Evolutionary conservation across 2,329 filamentous ascomycete genomes (phyloP), one percentile per base, ranked within the genome.

Genomic region (Talaromyces sp.): DNA sequence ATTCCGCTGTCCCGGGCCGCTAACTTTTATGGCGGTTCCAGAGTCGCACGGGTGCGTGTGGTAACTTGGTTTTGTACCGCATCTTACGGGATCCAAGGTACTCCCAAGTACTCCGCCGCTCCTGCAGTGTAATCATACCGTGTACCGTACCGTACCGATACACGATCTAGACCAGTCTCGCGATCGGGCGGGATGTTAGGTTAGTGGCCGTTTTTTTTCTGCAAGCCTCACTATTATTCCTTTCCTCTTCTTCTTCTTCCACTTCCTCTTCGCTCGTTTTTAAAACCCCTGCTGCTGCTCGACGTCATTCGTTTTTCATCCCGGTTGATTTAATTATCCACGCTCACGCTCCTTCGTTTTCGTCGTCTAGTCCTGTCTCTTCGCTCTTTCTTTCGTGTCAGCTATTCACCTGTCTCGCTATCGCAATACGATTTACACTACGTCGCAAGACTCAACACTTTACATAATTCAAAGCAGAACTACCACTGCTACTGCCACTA

Each of bases 191-290:
- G 47, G 18, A 28, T n/a, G 50, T 31, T 53, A 53, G 50, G 50
- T 31, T 53, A 53, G 50, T 34, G 42, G 40, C 57, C 60, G 33
- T 64, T 47, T 60, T 63, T 52, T 69, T 60, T 63, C 53, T 69
- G 68, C 69, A 70, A 70, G 67, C 63, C 63, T 47, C 44, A 47
- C 44, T 27, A 52, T 59, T 54, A 55, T 59, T 61, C 33, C 23
- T 60, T 65, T 61, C 64, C 64, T 62, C 65, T 60, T 59, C 52
- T 55, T 56, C 55, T 60, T 42, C 12, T 30, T 47, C 56, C 40
- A 4, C 51, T 34, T 56, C 28, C 42, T 23, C n/a, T 47, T 47
- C 44, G 44, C 44, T 47, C 44, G 7, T 61, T 55, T 27, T 28
- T 18, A n/a, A 40, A 28, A 34, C 23, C 40, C 30, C 42, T 50